These are phyloP conservation scores for Pseudogymnoascus sp. DNA, from an alignment of 2,329 filamentous ascomycete genomes.

Conservation along the genomic window DNA sequence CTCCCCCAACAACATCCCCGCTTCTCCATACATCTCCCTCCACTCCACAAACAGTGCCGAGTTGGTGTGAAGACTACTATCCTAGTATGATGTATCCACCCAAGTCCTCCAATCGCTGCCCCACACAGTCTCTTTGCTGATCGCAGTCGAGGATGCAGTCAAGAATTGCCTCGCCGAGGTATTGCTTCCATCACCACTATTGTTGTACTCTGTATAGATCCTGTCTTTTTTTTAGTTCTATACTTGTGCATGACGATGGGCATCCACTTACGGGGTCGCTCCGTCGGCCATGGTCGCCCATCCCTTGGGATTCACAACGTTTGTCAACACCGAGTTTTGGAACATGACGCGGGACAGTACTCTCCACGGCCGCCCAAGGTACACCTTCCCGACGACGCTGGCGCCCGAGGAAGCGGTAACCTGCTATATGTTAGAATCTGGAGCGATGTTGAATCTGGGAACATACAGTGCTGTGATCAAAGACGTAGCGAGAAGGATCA, in stretches of 20 bases:
- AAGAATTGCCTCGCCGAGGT: conserved; percentile 6
- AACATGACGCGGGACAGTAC: conserved; percentile 40
- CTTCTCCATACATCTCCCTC: not conserved
- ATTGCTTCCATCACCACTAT: conserved; percentile 10
- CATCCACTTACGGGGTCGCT: conserved; percentile 14
- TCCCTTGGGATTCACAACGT: conserved; percentile 40
- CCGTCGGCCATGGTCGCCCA: conserved; percentile 30
- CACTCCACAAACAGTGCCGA: not conserved
- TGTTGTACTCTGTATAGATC: conserved; percentile 12
- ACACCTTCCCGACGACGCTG: conserved; percentile 31
- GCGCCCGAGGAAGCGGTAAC: conserved; percentile 10
- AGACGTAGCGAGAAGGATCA: conserved; percentile 38
- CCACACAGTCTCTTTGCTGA: conserved; percentile 9
- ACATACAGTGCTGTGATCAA: conserved; percentile 40
- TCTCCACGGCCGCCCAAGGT: conserved; percentile 43
- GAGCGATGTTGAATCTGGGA: conserved; percentile 28
- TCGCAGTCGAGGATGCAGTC: conserved; percentile 10
- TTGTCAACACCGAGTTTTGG: conserved; percentile 37
- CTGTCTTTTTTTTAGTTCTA: not conserved
- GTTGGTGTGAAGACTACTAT: not conserved
- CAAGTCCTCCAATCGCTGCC: conserved; percentile 7
- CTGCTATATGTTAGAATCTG: conserved; percentile 10
- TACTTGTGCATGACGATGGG: too few relatives aligned
- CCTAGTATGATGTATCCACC: conserved; percentile 12
- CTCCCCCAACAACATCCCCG: not conserved